Conservation (phyloP, 768 basidiomycete species). For the Kwoniella botswanensis region DNA sequence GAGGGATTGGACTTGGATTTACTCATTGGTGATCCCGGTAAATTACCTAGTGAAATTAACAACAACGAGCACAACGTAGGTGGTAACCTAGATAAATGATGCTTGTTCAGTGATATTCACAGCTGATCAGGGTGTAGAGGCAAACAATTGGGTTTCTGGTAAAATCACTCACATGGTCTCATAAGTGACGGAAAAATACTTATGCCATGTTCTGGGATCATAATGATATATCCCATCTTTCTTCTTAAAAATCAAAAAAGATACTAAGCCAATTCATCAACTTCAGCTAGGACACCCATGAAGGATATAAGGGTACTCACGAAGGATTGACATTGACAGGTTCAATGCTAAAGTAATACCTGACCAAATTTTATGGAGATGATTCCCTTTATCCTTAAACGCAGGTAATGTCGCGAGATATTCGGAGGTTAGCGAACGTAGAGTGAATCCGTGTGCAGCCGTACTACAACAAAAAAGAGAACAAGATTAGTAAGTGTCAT, state of each 20-base stretch:
- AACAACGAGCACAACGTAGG: background rate
- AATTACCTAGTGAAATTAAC: background rate
- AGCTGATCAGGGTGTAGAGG: background rate
- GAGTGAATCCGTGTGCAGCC: background rate
- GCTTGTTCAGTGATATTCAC: too few relatives aligned
- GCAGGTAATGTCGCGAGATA: background rate
- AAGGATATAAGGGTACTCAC: background rate
- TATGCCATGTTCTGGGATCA: conserved; percentile 3
- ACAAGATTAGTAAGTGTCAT: background rate
- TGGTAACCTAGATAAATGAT: conserved; percentile 1
- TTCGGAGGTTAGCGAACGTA: background rate
- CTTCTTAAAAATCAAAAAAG: background rate
- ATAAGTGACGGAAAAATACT: conserved; percentile 5
- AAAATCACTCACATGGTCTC: conserved; percentile 15
- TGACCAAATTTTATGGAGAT: conserved; percentile 3
- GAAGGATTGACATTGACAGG: background rate
- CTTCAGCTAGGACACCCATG: background rate
- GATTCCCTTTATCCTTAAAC: background rate
- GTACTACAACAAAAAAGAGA: background rate
- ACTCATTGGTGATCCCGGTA: background rate
- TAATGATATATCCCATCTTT: conserved; percentile 14
- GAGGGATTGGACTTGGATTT: background rate
- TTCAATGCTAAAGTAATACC: background rate
- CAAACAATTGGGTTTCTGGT: background rate
- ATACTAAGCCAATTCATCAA: background rate